These are phyloP conservation scores for Xylaria digitata DNA, from an alignment of 2,329 filamentous ascomycete species.

Conservation along the genomic window DNA sequence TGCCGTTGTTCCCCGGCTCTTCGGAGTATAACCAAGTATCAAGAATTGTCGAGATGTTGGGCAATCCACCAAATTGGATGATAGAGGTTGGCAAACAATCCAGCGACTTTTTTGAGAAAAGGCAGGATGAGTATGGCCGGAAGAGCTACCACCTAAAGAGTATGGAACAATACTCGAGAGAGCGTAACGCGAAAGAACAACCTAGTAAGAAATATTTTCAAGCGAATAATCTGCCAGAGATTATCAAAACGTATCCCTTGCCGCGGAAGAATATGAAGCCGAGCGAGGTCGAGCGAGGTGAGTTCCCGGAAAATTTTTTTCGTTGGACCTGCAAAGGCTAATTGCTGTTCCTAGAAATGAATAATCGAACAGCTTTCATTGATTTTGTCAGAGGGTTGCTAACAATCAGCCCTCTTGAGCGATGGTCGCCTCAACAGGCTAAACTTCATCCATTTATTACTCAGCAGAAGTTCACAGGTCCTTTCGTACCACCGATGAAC, in stretches of 20 bases:
- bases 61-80: slow-evolving; percentile 98
- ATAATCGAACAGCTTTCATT: slow-evolving; percentile 96
- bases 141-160: slow-evolving; percentile 92
- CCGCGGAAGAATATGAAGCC: slow-evolving; percentile 99
- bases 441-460: slow-evolving; percentile 99
- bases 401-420: slow-evolving; percentile 93
- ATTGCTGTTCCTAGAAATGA: slow-evolving; percentile 78
- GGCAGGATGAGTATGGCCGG: slow-evolving; percentile 89
- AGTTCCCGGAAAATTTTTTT: slow-evolving; percentile 46
- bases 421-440: slow-evolving; percentile 98
- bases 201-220: slow-evolving; percentile 99
- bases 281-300: slow-evolving; percentile 94
- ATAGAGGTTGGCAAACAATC: slow-evolving; percentile 98
- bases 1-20: slow-evolving; percentile 94
- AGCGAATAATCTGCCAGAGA: slow-evolving; percentile 91
- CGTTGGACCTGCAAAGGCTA: slow-evolving; percentile 16
- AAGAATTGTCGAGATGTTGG: slow-evolving; percentile 97
- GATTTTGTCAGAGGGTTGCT: slow-evolving; percentile 95
- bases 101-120: slow-evolving; percentile 96
- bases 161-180: slow-evolving; percentile 97
- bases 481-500: slow-evolving; percentile 97
- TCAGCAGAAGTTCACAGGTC: slow-evolving; percentile 95
- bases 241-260: slow-evolving; percentile 98
- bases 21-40: slow-evolving; percentile 99
- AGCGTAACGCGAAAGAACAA: slow-evolving; percentile 96